A percentile compares a stretch with the other conserved stretches of the same genome.
Conservation (phyloP, 495 filamentous ascomycete species). For the Xeromyces bisporus region DNA sequence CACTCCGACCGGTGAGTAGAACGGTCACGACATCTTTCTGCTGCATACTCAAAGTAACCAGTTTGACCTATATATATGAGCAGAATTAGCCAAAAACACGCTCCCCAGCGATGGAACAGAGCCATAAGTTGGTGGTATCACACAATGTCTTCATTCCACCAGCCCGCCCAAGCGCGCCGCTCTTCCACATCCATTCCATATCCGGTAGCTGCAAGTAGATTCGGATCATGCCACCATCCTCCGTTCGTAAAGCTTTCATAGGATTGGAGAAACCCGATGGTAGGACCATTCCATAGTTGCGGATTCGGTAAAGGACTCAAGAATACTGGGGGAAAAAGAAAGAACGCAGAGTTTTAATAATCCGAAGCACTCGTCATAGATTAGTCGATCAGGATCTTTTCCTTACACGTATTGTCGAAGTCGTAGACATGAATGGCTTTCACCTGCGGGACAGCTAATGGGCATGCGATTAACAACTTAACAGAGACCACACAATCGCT, state of each 20-base stretch:
- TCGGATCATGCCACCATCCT: slow-evolving; percentile 94
- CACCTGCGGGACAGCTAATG: slow-evolving; percentile 44
- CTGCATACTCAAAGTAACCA: slow-evolving; percentile 66
- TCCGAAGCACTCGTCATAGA: background rate
- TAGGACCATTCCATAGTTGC: slow-evolving; percentile 66
- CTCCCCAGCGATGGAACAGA: no score
- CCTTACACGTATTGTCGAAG: slow-evolving; percentile 89
- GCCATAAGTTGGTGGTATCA: slow-evolving; percentile 7
- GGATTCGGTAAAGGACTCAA: slow-evolving; percentile 75
- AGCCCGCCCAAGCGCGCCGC: slow-evolving; percentile 68
- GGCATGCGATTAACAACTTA: background rate
- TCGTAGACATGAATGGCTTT: slow-evolving; percentile 86
- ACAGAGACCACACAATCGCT: background rate
- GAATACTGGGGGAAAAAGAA: slow-evolving; percentile 53
- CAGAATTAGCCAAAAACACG: slow-evolving; percentile 18
- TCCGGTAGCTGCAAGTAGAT: slow-evolving; percentile 73
- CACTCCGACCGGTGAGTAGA: slow-evolving; percentile 75
- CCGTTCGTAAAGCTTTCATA: slow-evolving; percentile 66
- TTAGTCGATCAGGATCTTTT: background rate
- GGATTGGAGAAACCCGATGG: slow-evolving; percentile 56
- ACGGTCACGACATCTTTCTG: slow-evolving; percentile 79
- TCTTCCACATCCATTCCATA: slow-evolving; percentile 74
- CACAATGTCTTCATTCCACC: slow-evolving; percentile 92
- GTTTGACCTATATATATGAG: slow-evolving; percentile 41
- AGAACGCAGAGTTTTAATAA: slow-evolving; percentile 6